Conservation (phyloP, 345 rosid genomes). For the Populus davidiana region DNA sequence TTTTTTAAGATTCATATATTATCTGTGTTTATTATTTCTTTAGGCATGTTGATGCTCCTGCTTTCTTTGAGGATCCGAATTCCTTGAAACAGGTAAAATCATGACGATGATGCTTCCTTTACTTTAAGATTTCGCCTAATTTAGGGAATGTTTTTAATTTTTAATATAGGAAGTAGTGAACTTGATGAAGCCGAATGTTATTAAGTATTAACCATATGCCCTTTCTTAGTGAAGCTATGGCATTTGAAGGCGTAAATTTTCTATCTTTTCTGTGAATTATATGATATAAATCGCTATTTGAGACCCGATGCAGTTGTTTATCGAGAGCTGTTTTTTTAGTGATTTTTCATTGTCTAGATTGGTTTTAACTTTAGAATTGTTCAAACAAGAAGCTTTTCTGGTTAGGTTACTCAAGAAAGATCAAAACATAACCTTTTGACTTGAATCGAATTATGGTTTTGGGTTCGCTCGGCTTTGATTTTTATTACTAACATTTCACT, state of each 20-base stretch:
- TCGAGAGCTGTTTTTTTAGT: not conserved
- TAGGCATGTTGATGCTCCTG: slow-evolving; percentile 61
- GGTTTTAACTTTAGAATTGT: not conserved
- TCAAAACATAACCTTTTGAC: not conserved
- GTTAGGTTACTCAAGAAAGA: not conserved
- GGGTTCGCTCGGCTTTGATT: not conserved
- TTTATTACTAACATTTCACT: not conserved
- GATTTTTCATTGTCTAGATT: not conserved
- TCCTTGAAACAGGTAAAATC: slow-evolving; percentile 58
- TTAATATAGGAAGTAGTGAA: not conserved
- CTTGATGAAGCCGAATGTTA: not conserved
- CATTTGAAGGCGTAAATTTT: not conserved
- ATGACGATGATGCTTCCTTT: not conserved
- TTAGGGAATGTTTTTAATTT: not conserved
- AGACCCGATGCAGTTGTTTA: not conserved
- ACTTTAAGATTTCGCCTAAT: not conserved
- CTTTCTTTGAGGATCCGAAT: slow-evolving; percentile 74
- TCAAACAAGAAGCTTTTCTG: not conserved
- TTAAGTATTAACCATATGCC: not conserved
- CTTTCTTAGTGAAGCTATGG: not conserved
- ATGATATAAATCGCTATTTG: not conserved
- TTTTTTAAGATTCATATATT: not conserved
- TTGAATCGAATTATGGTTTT: not conserved
- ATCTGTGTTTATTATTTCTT: not conserved
- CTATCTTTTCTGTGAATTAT: not conserved